Evolutionary conservation across 2,329 filamentous ascomycete species (phyloP).

Genomic region (Hypoxylon sp.): DNA sequence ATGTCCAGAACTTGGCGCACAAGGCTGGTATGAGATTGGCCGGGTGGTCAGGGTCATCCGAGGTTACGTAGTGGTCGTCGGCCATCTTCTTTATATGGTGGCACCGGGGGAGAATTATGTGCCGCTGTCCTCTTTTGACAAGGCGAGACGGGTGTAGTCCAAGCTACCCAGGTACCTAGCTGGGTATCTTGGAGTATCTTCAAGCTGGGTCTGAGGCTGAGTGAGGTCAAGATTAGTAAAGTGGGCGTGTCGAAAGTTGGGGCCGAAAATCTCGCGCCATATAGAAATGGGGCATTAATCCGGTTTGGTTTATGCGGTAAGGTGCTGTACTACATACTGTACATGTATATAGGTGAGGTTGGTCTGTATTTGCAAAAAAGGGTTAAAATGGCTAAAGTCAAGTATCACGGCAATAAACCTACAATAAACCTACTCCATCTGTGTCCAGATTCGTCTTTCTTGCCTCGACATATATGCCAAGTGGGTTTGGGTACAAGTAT

Average conservation of each 20-base stretch:
- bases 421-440: no score
- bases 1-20: conserved; percentile 93
- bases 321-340: no score
- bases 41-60: conserved; percentile 80
- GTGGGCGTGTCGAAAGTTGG: no score
- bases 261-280: no score
- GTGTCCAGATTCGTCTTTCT: no score
- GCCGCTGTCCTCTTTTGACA: neutral
- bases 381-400: conserved; percentile 43
- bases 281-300: neutral
- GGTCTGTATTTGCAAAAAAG: conserved; percentile 16
- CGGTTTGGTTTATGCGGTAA: no score
- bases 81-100: conserved; percentile 36
- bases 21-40: conserved; percentile 94
- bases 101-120: neutral
- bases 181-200: neutral
- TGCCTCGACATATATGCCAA: no score
- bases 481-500: no score
- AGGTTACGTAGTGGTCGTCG: conserved; percentile 66
- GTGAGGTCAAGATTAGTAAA: neutral
- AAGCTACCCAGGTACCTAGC: neutral
- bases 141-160: neutral
- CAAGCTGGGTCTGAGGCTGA: neutral
- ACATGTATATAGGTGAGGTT: no score
- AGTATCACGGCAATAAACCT: conserved; percentile 33